Conservation (phyloP, 169 alveolate species). For the Plasmodium malariae region DNA sequence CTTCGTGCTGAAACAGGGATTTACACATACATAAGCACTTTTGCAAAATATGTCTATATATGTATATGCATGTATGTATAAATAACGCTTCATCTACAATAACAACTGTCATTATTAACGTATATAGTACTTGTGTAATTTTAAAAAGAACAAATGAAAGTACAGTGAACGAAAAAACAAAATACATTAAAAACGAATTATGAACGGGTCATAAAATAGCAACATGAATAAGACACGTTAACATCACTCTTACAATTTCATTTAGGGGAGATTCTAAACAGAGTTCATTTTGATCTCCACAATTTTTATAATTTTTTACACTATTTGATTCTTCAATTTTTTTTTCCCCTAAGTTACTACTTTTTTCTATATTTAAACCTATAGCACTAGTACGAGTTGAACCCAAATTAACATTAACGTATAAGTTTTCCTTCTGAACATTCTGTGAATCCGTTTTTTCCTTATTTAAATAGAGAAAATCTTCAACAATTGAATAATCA, state of each 20-base stretch:
- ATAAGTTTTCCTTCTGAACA: constrained; percentile 20
- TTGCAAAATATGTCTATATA: not conserved
- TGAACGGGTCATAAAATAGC: not conserved
- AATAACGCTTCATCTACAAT: not conserved
- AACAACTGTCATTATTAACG: not conserved
- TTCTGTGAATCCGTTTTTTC: constrained; percentile 25
- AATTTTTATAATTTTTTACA: constrained; percentile 14
- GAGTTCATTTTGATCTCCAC: constrained; percentile 6
- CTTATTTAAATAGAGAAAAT: constrained; percentile 48
- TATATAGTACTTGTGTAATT: not conserved
- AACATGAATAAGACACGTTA: not conserved
- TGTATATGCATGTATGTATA: not conserved
- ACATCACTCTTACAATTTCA: constrained; percentile 47
- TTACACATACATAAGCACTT: not conserved
- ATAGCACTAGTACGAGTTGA: constrained; percentile 64
- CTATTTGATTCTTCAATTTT: constrained; percentile 20
- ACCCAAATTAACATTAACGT: constrained; percentile 34
- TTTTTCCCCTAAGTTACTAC: constrained; percentile 1
- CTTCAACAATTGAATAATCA: constrained; percentile 51
- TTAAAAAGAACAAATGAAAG: not conserved
- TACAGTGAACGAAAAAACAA: not conserved
- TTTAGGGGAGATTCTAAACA: constrained; percentile 62
- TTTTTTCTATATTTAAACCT: constrained; percentile 18
- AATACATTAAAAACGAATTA: not conserved
- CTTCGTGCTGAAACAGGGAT: too few species aligned